Conservation (phyloP, 139 green algal genomes). For the Chlamydomonas incerta region DNA sequence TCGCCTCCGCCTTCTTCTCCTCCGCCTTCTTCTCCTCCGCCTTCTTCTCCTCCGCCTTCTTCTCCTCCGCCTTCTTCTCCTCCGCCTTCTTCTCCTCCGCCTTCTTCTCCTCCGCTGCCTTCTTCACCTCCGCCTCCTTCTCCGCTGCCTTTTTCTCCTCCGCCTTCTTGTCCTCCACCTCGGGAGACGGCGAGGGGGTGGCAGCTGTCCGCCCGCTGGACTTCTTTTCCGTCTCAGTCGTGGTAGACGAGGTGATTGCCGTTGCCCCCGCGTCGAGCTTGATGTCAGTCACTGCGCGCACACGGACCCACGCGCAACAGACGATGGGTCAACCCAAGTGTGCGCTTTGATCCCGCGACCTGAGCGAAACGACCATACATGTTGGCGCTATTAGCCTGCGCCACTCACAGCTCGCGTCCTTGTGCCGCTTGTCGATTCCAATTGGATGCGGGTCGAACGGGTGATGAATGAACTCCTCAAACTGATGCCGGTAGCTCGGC, state of each 20-base stretch:
- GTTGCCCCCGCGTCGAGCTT: no score
- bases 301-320: not conserved
- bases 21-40: no score
- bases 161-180: no score
- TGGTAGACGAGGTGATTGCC: no score
- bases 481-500: conserved; percentile 4
- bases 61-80: not conserved
- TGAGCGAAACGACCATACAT: no score
- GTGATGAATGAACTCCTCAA: conserved; percentile 31
- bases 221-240: no score
- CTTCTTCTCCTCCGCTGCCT: not conserved
- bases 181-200: no score
- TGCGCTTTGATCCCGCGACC: no score
- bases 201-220: no score
- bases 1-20: not conserved
- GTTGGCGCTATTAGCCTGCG: no score
- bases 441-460: conserved; percentile 46
- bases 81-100: not conserved
- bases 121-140: not conserved
- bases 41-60: not conserved
- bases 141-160: not conserved
- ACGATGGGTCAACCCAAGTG: not conserved
- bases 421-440: conserved; percentile 36
- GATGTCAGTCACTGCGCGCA: no score
- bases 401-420: conserved; percentile 8